Base-by-base conservation (phyloP, 2,329 filamentous ascomycete species). In the Clarireedia paspali region DNA sequence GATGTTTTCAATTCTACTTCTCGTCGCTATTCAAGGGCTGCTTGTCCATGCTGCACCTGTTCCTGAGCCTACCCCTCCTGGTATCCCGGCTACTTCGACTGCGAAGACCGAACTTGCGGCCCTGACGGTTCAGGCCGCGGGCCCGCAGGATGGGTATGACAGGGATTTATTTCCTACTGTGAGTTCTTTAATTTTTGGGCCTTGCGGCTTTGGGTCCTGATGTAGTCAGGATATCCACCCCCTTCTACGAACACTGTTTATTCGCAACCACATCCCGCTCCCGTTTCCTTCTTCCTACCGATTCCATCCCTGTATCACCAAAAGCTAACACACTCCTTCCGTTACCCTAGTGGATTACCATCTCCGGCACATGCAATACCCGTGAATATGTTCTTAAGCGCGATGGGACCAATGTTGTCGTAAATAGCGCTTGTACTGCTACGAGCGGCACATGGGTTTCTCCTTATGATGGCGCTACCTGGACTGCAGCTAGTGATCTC, bases 391-490 rank as follows among this genome's bases (percentile, higher is more conserved):
- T 92, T 38, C 77, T 92, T 26, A 79, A 83, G 71, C 85, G 89
- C 40, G 88, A 94, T 68, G 89, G 88, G 48, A 80, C 75, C 12
- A 73, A 75, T 61, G 84, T 92, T 10, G 72, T 77, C 5, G 76
- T 78, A 38, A 76, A 79, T 69, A 74, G 71, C 12, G 75, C 78
- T 36, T 95, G 89, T 70, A 72, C 77, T 1, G 71, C 86, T 0
- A 84, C 77, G 0, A 82, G 80, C 3, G 89, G 89, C 4, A 76
- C 74, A 1, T 94, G 89, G 89, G 71, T 69, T 42, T 85, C 81
- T 38, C 85, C 87, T 0, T 94, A 88, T 68, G 89, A 92, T 65
- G 88, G 87, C 15, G 84, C 74, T 0, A 82, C 76, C 1, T 90
- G 86, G 85, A 85, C 81, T 0, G 73, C 75, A 0, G 80, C 87